These are phyloP conservation scores for Parasarocladium wereldwijsianum DNA, from an alignment of 2,329 filamentous ascomycete genomes.

Conservation along the genomic window DNA sequence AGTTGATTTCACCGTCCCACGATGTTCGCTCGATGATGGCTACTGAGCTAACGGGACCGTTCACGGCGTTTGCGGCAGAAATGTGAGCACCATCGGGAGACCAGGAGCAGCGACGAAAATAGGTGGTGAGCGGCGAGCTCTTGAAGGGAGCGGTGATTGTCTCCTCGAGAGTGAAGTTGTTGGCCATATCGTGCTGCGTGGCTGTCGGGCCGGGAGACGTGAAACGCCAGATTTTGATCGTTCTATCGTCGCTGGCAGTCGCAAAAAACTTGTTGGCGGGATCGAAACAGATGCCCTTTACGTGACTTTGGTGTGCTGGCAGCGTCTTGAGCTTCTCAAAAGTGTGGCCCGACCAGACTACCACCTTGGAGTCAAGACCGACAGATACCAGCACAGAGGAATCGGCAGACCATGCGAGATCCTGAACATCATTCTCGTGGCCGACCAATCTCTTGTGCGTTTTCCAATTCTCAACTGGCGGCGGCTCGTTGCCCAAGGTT, in stretches of 20 bases:
- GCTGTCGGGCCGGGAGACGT: slow-evolving; percentile 83
- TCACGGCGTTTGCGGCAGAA: slow-evolving; percentile 90
- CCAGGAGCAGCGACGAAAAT: slow-evolving; percentile 94
- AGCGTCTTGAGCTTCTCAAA: slow-evolving; percentile 97
- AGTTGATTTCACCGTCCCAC: slow-evolving; percentile 94
- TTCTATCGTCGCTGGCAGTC: slow-evolving; percentile 90
- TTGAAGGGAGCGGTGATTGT: slow-evolving; percentile 79
- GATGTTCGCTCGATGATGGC: slow-evolving; percentile 84
- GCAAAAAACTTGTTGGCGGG: slow-evolving; percentile 99
- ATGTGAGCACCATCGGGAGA: slow-evolving; percentile 96
- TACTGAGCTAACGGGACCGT: slow-evolving; percentile 91
- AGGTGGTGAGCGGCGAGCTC: slow-evolving; percentile 87
- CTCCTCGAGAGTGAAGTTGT: slow-evolving; percentile 91
- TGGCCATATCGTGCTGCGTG: slow-evolving; percentile 85
- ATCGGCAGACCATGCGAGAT: slow-evolving; percentile 92
- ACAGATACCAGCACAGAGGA: slow-evolving; percentile 93
- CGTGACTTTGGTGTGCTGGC: slow-evolving; percentile 86
- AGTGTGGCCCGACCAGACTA: slow-evolving; percentile 94
- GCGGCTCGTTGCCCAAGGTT: slow-evolving; percentile 77
- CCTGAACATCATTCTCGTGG: slow-evolving; percentile 97
- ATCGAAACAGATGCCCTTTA: slow-evolving; percentile 97
- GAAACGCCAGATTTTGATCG: slow-evolving; percentile 93
- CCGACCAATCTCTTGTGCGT: slow-evolving; percentile 86
- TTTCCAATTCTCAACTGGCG: slow-evolving; percentile 95
- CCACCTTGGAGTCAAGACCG: slow-evolving; percentile 91